Evolutionary conservation across 2,329 filamentous ascomycete species (phyloP), one percentile per base, ranked within the genome.

Genomic region (Talaromyces atroroseus): DNA sequence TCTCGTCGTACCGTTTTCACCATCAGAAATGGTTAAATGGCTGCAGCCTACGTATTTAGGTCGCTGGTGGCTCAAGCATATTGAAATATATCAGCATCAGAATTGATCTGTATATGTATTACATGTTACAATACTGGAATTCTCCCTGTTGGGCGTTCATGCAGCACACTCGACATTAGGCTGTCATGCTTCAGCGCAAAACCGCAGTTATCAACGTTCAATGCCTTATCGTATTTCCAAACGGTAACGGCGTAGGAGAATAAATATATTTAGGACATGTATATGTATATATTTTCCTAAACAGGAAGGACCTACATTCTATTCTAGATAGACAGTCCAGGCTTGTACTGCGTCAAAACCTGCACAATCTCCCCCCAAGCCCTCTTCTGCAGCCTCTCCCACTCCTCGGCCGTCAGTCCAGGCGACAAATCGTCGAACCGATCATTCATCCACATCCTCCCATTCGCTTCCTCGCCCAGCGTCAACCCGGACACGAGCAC

Each of bases 381-480:
- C 42, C 20, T 23, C 32, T 47, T 49, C 29, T 58, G 56, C 44
- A 55, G 14, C n/a, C 5, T 32, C 21, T 50, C 36, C 56, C 56
- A 54, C 42, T 55, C 56, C 12, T 21, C 38, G 24, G 26, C 36
- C 3, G 55, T 53, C 18, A 57, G 26, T 26, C 49, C 45, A 23
- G 55, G 55, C 7, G 55, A 57, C 16, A 34, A n/a, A 20, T 52
- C 44, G 36, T 57, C 54, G 44, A 57, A 57, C 24, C 11, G 18
- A 49, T 54, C 56, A 29, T 58, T 58, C 16, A 45, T 36, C 56
- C 56, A 58, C 26, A 54, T 20, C 24, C 51, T 34, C 23, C 56
- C 56, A 58, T 58, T 57, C 8, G 54, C 54, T 23, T 57, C 49
- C 34, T 48, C 49, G 7, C 54, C 54, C 24, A 47, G 32, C 18